These are phyloP conservation scores for Malus asiatica DNA, from an alignment of 306 rosid species.

Conservation along the genomic window DNA sequence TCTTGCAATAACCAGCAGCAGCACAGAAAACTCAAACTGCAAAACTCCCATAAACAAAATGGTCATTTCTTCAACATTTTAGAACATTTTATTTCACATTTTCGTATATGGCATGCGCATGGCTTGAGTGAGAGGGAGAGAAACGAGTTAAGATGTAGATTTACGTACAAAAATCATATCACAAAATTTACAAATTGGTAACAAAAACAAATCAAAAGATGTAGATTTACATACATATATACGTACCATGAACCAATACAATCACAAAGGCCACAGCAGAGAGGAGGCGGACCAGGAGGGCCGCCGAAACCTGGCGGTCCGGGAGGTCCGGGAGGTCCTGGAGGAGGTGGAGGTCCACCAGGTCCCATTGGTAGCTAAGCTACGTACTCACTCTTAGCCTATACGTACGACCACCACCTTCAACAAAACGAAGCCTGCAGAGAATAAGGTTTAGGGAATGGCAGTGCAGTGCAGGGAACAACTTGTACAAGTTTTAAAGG, in stretches of 20 bases:
- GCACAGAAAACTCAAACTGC: conserved; percentile 42
- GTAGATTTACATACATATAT: not conserved
- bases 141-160: too few species aligned
- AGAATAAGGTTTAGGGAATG: too few species aligned
- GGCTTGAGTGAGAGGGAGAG: too few species aligned
- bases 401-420: not conserved
- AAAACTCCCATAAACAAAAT: not conserved
- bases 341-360: not conserved
- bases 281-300: conserved; percentile 13
- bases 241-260: conserved; percentile 40
- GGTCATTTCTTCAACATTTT: too few species aligned
- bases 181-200: too few species aligned
- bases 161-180: too few species aligned
- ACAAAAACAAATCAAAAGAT: too few species aligned
- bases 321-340: not conserved
- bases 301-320: conserved; percentile 39
- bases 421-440: not conserved
- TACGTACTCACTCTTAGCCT: not conserved
- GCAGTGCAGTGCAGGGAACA: not conserved
- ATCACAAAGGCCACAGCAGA: conserved; percentile 41
- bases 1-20: conserved; percentile 53
- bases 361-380: conserved; percentile 13
- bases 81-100: too few species aligned
- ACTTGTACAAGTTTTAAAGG: not conserved
- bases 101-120: not conserved